These are phyloP conservation scores for Cladosporium sp. DNA, from an alignment of 2,329 filamentous ascomycete species.

Conservation along the genomic window DNA sequence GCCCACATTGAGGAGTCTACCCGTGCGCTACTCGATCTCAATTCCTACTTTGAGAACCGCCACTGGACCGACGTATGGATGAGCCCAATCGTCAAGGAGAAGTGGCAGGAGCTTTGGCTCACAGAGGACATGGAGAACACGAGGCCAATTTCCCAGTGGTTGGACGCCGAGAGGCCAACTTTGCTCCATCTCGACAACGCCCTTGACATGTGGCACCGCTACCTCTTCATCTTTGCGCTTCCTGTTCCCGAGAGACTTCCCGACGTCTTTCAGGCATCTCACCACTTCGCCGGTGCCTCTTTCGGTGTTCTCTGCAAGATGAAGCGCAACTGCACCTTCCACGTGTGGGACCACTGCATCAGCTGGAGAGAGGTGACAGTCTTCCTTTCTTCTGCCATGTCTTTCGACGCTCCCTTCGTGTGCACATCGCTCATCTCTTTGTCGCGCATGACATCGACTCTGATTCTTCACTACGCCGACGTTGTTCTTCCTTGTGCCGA, in stretches of 20 bases:
- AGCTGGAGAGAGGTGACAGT: constrained; percentile 56
- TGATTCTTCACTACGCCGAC: constrained; percentile 43
- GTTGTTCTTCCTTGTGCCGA: constrained; percentile 53
- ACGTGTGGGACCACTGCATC: constrained; percentile 62
- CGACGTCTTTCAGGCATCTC: constrained; percentile 58
- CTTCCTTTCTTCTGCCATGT: constrained; percentile 17
- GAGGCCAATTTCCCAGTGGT: constrained; percentile 40
- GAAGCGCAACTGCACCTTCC: constrained; percentile 54
- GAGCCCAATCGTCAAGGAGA: constrained; percentile 42
- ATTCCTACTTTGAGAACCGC: constrained; percentile 41
- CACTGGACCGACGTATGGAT: constrained; percentile 46
- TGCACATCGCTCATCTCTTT: constrained; percentile 20
- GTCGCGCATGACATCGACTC: constrained; percentile 19
- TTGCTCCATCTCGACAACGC: constrained; percentile 43
- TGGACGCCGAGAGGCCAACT: constrained; percentile 42
- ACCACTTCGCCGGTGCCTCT: constrained; percentile 57
- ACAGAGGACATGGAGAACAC: constrained; percentile 40
- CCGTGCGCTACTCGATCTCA: constrained; percentile 38
- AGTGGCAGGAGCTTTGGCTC: constrained; percentile 45
- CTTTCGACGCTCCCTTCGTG: constrained; percentile 19
- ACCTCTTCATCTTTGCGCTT: constrained; percentile 53
- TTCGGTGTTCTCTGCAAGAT: constrained; percentile 60
- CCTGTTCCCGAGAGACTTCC: constrained; percentile 53
- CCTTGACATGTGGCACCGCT: constrained; percentile 44
- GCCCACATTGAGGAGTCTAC: constrained; percentile 39